Evolutionary conservation across 1,284 basidiomycete species (phyloP), one percentile per base, ranked within the genome.

Genomic region (Neolentinus lepideus): DNA sequence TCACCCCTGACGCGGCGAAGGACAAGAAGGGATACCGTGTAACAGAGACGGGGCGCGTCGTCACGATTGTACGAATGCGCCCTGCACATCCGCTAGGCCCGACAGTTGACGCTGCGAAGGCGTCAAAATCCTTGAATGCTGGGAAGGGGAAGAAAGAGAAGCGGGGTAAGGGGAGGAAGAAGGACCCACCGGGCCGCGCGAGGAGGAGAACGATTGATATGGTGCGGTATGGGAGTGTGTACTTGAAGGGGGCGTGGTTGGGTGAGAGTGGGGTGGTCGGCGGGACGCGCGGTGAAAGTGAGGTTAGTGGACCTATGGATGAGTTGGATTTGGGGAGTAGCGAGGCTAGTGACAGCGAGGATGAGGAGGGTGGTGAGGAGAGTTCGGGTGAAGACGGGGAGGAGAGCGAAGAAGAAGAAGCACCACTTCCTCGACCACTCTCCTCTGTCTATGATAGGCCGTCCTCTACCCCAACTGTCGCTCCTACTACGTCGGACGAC

Each of bases 41-140:
- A 38, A 88, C 86, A 0, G 69, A 81, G 2, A 76, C 84, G 0
- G 85, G 85, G 0, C 78, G 87, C 4, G 69, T 89, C n/a, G 70
- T 89, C 4, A 74, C 77, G 2, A 79, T 84, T 1, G 72, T 87
- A 60, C 76, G 79, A 46, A 88, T 88, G 79, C 77, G 87, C 8
- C 88, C 89, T 1, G 67, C 65, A 2, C 77, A 74, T 29, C 86
- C 86, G 9, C 68, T 90, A 2, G 71, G 72, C 10, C 53, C 65
- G 1, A 54, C 55, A 19, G 54, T 60, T 14, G 56, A 54, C 3
- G 46, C 51, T 58, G 14, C 62, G 58, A 27, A 62, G 60, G 50
- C 57, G 58, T 52, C 61, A 27, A 61, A 61, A 53, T 33, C 54
- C 16, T 4, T 21, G 6, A 25, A 25, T 4, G 24, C 6, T 6